Percentiles rank a stretch among this genome's conserved stretches.
phyloP scores from a whole-genome alignment of 768 basidiomycete species.

The Cystoderma amianthinum region DNA sequence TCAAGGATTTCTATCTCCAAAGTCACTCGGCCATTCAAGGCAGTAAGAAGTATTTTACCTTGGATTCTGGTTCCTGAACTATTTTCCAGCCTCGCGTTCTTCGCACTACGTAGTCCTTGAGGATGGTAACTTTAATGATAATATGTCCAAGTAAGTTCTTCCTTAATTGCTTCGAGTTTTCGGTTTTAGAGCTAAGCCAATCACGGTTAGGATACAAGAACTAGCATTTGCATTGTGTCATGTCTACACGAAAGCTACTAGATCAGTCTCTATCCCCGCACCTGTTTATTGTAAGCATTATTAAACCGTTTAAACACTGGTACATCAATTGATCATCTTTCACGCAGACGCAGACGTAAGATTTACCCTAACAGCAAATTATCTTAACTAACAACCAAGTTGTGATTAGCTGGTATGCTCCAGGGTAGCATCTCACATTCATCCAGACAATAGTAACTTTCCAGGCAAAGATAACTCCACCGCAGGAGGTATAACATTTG shows the following conservation, averaged over 20 bases:
- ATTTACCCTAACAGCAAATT: slow-evolving; percentile 11
- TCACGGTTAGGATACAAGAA: slow-evolving; percentile 53
- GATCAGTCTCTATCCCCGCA: slow-evolving; percentile 76
- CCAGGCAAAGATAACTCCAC: slow-evolving; percentile 30
- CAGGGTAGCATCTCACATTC: slow-evolving; percentile 23
- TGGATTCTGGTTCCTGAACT: slow-evolving; percentile 1
- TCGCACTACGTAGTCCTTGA: not conserved
- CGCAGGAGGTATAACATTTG: slow-evolving; percentile 22
- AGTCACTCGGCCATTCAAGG: slow-evolving; percentile 37
- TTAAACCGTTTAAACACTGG: not conserved
- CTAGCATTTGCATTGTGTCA: slow-evolving; percentile 69
- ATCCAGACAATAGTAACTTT: slow-evolving; percentile 37
- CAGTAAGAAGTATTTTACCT: not conserved
- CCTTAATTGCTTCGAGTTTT: not conserved
- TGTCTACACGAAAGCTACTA: slow-evolving; percentile 68
- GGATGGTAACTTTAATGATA: slow-evolving; percentile 15
- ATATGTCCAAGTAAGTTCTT: slow-evolving; percentile 41
- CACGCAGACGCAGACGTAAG: slow-evolving; percentile 25
- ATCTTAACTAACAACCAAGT: not conserved
- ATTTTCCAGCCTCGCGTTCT: not conserved
- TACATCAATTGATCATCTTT: no score
- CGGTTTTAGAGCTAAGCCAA: no score
- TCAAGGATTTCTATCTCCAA: slow-evolving; percentile 75
- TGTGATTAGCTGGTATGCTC: slow-evolving; percentile 35
- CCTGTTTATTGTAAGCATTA: slow-evolving; percentile 65